A percentile compares a stretch with the other conserved stretches of the same genome.
phyloP scores from a whole-genome alignment of 768 basidiomycete genomes.

The Hygrophoropsis aurantiaca region DNA sequence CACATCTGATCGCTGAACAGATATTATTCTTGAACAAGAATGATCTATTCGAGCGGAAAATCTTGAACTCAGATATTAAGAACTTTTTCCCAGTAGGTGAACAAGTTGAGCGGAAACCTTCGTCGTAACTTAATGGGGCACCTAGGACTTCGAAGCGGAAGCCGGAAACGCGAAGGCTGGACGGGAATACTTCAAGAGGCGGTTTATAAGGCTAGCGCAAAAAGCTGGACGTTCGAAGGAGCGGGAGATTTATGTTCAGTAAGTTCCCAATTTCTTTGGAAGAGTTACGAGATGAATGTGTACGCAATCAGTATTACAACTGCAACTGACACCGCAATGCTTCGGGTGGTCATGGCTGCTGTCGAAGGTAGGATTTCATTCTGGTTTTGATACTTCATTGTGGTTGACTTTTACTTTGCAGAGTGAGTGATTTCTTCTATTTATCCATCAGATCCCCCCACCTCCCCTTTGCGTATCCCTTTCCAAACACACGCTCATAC shows the following conservation, averaged over 20 bases:
- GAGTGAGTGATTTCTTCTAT: conserved; percentile 59
- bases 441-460: conserved; percentile 22
- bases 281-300: conserved; percentile 6
- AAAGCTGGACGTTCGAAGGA: conserved; percentile 84
- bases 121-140: conserved; percentile 2
- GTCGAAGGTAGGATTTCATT: conserved; percentile 73
- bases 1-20: conserved; percentile 35
- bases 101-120: background rate
- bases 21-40: conserved; percentile 96
- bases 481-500: conserved; percentile 27
- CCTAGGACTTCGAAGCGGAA: conserved; percentile 83
- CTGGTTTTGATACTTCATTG: conserved; percentile 8
- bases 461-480: conserved; percentile 20
- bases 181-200: conserved; percentile 86
- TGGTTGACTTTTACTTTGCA: conserved; percentile 27
- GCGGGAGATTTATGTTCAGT: conserved; percentile 94
- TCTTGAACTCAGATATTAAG: conserved; percentile 78
- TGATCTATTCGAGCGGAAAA: conserved; percentile 87
- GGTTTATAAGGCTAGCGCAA: conserved; percentile 79
- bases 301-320: conserved; percentile 66
- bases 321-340: conserved; percentile 85
- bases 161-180: conserved; percentile 70
- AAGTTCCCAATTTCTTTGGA: conserved; percentile 33
- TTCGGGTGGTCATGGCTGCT: conserved; percentile 92
- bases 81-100: conserved; percentile 79